Conservation (phyloP, 2,329 filamentous ascomycete species). For the Alternaria sp. region DNA sequence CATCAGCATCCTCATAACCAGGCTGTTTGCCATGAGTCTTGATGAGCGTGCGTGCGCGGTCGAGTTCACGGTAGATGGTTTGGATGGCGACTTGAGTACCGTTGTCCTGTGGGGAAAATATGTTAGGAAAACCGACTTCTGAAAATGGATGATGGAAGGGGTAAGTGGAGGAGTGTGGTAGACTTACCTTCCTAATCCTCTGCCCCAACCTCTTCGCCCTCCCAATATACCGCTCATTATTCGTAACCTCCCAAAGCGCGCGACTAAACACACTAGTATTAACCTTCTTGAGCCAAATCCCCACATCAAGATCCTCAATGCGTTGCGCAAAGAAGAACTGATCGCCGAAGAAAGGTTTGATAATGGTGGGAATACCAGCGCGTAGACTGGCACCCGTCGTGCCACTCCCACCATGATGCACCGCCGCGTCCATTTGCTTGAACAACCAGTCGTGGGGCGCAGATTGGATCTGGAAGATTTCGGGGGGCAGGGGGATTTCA, state of each 20-base stretch:
- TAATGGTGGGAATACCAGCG: conserved; percentile 90
- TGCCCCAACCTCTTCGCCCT: conserved; percentile 84
- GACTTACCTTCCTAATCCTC: conserved; percentile 79
- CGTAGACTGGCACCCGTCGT: conserved; percentile 93
- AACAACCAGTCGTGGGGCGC: conserved; percentile 98
- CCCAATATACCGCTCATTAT: conserved; percentile 87
- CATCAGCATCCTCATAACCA: conserved; percentile 43
- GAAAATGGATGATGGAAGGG: not conserved
- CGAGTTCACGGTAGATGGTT: conserved; percentile 90
- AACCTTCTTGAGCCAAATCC: conserved; percentile 86
- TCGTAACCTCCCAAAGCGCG: conserved; percentile 88
- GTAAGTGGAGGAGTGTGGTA: not conserved
- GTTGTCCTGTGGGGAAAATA: conserved; percentile 67
- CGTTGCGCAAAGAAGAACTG: conserved; percentile 94
- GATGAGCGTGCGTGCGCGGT: conserved; percentile 87
- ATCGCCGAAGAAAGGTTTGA: conserved; percentile 96
- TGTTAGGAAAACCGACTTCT: not conserved
- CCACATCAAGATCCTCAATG: conserved; percentile 92
- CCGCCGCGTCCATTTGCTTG: conserved; percentile 87
- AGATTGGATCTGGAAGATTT: conserved; percentile 86
- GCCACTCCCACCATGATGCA: conserved; percentile 92
- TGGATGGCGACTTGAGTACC: conserved; percentile 91
- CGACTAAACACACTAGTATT: conserved; percentile 85
- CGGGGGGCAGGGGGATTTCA: conserved; percentile 74
- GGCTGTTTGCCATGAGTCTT: conserved; percentile 58